Evolutionary conservation across 2,329 filamentous ascomycete species (phyloP), one percentile per base, ranked within the genome.

Genomic region (Cercospora sp.): DNA sequence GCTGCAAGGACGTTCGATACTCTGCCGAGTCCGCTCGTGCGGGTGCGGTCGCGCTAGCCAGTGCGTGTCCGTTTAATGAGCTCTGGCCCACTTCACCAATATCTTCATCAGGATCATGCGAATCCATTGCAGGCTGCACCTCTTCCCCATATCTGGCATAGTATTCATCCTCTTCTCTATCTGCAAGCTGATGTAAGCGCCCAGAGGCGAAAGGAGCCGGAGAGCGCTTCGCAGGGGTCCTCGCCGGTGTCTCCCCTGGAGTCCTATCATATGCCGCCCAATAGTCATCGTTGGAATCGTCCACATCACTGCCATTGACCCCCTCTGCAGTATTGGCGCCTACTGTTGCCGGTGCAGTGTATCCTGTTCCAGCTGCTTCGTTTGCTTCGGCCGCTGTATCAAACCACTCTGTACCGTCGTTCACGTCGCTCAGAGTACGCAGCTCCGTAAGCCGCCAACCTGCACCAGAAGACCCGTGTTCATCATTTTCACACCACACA

Each of bases 61-160:
- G 75, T 5, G 83, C 78, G 66, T 87, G 80, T 26, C 87, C 87
- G 57, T 84, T 82, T 33, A 89, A 78, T 0, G 86, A 87, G 5
- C 86, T 86, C 18, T 84, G 79, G 53, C 82, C 78, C 9, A 76
- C 72, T 13, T 80, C 82, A 1, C 83, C 75, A 53, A 82, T 77
- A 60, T 85, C 89, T 80, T 93, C 91, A 73, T 93, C 90, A n/a
- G 91, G 91, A 72, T 94, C 91, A 77, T 94, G 89, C 65, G 88
- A 88, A 78, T 94, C 92, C 84, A 94, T 88, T 33, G 91, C 91
- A 2, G 91, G 91, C 77, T 94, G 91, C 8, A 94, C 91, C 70
- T 87, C 84, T n/a, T 76, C 75, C 73, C 91, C 89, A 78, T 95
- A 94, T 76, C 90, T 88, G 18, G 90, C 87, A 78, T 88, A 94